A percentile compares a stretch with the other conserved stretches of the same genome.
Conservation (phyloP, 73 alveolate species). For the Urostyla sp. region DNA sequence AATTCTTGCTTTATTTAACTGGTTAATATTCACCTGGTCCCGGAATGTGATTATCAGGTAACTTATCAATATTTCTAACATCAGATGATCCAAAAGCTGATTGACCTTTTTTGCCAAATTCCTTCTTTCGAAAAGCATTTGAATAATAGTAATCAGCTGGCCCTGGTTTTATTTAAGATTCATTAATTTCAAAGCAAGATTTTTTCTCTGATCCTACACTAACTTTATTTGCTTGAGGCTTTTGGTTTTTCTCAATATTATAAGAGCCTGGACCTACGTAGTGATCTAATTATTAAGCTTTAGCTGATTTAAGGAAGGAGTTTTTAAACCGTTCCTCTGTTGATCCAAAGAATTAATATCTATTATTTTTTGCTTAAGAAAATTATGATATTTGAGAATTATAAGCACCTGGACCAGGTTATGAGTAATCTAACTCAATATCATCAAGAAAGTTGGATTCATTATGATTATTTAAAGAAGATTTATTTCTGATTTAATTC, state of each 20-base stretch:
- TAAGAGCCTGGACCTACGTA: constrained; percentile 39
- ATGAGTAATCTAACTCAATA: not conserved
- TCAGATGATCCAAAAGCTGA: constrained; percentile 52
- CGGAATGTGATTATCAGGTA: not conserved
- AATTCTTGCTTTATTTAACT: not conserved
- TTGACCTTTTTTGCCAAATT: not conserved
- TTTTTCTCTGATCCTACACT: not conserved
- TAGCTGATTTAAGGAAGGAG: constrained; percentile 1
- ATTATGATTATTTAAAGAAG: not conserved
- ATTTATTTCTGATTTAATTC: too few species aligned
- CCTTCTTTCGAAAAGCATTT: constrained; percentile 9
- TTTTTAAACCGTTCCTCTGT: constrained; percentile 41
- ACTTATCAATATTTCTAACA: not conserved
- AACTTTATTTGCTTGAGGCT: not conserved
- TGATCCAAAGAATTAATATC: constrained; percentile 21
- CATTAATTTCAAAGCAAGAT: constrained; percentile 18
- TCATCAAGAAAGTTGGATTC: constrained; percentile 6
- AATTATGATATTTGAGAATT: not conserved
- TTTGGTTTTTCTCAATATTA: not conserved
- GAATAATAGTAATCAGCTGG: constrained; percentile 10
- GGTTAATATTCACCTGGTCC: constrained; percentile 24
- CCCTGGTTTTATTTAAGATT: constrained; percentile 2
- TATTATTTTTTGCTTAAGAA: constrained; percentile 6
- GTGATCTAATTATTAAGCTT: not conserved
- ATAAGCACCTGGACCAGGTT: constrained; percentile 45